Evolutionary conservation across 768 basidiomycete genomes (phyloP).

Genomic region (Ramaria sp.): DNA sequence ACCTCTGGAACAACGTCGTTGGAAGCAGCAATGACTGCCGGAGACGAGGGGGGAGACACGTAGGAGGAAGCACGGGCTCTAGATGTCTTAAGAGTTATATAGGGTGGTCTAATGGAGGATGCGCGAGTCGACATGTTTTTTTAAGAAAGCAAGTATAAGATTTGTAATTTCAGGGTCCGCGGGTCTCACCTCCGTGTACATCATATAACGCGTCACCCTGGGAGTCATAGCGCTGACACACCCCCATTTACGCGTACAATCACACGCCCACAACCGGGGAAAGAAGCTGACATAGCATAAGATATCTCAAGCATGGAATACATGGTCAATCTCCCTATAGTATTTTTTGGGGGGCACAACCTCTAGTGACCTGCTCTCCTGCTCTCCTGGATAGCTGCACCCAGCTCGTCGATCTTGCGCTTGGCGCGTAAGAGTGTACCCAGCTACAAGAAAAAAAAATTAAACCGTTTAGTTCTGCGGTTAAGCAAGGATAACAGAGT

Average conservation of each 20-base stretch:
- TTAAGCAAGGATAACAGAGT: background rate
- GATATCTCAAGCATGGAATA: background rate
- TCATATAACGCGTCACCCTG: too few species aligned
- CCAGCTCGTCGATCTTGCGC: conserved; percentile 96
- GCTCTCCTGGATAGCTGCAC: conserved; percentile 86
- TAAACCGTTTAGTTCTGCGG: background rate
- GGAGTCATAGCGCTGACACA: too few species aligned
- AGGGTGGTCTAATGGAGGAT: conserved; percentile 5
- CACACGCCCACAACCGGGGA: too few species aligned
- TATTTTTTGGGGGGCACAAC: background rate
- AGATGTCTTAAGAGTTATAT: background rate
- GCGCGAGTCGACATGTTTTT: conserved; percentile 7
- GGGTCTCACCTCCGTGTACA: too few species aligned
- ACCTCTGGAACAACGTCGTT: conserved; percentile 14
- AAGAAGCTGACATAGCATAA: background rate
- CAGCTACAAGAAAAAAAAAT: conserved; percentile 38
- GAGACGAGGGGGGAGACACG: background rate
- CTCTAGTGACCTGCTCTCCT: conserved; percentile 52
- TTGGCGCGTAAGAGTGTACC: conserved; percentile 98
- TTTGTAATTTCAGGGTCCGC: background rate
- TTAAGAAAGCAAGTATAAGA: background rate
- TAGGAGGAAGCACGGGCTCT: conserved; percentile 6
- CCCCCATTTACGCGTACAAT: too few species aligned
- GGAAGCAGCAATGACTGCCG: background rate
- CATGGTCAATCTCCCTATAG: background rate